These are phyloP conservation scores for Pyrrhoderma lamaoense DNA, from an alignment of 1,284 basidiomycete genomes.

Conservation along the genomic window DNA sequence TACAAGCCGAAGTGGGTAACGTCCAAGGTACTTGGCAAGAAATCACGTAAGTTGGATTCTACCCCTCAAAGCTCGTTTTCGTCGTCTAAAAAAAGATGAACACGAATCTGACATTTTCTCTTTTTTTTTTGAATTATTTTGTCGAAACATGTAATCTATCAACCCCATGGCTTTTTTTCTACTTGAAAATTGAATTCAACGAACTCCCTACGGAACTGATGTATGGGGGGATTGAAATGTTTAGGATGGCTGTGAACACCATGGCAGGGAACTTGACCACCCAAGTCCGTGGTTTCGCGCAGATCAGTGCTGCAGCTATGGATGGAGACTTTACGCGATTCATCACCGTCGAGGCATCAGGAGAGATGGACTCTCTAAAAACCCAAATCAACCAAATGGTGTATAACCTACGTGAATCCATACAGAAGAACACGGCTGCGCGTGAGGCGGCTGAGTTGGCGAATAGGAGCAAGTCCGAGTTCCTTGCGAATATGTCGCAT, in stretches of 20 bases:
- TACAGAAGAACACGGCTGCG: slow-evolving; percentile 98
- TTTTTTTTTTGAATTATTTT: too few species aligned
- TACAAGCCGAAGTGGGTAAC: slow-evolving; percentile 95
- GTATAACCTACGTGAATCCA: slow-evolving; percentile 92
- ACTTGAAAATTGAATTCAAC: background rate
- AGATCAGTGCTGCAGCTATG: slow-evolving; percentile 97
- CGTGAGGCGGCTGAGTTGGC: slow-evolving; percentile 96
- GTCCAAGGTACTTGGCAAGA: slow-evolving; percentile 99
- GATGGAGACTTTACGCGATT: slow-evolving; percentile 99
- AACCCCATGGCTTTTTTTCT: background rate
- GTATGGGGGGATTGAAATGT: background rate
- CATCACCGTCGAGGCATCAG: slow-evolving; percentile 97
- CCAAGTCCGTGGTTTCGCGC: slow-evolving; percentile 98
- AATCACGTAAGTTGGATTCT: slow-evolving; percentile 88
- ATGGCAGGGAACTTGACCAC: slow-evolving; percentile 97
- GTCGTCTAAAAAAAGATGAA: slow-evolving; percentile 5
- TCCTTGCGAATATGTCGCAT: slow-evolving; percentile 97
- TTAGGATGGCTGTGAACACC: slow-evolving; percentile 83
- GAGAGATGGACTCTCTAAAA: slow-evolving; percentile 99
- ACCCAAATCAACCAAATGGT: slow-evolving; percentile 99
- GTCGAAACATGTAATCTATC: too few species aligned
- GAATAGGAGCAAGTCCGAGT: slow-evolving; percentile 96
- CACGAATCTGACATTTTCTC: background rate
- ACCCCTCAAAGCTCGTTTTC: slow-evolving; percentile 24
- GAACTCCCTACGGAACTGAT: background rate